These are phyloP conservation scores for Isabelozyma heimii DNA, from an alignment of 805 yeast genomes.

Conservation along the genomic window DNA sequence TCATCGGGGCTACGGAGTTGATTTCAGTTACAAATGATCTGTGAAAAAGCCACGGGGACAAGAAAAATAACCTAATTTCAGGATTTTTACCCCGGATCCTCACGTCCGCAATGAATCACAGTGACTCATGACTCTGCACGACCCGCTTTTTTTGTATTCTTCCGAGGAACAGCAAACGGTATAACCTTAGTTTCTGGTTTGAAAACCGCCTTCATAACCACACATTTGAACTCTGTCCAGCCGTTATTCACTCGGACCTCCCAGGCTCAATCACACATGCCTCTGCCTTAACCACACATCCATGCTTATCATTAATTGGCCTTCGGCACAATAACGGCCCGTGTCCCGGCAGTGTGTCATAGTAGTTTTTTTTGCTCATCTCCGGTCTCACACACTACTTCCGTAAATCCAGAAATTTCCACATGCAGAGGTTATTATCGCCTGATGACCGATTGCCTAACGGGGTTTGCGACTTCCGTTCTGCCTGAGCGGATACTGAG, in stretches of 20 bases:
- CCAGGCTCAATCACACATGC: too few relatives aligned
- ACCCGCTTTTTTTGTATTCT: neutral
- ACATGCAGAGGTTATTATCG: too few relatives aligned
- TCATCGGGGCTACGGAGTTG: neutral
- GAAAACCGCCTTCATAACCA: too few relatives aligned
- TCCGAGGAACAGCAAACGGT: neutral
- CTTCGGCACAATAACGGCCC: neutral
- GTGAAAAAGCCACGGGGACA: neutral
- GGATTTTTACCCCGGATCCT: constrained; percentile 7
- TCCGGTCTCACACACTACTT: neutral
- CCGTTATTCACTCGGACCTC: too few relatives aligned
- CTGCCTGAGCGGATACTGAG: too few relatives aligned
- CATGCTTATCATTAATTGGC: too few relatives aligned
- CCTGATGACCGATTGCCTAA: too few relatives aligned
- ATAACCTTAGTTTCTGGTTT: neutral
- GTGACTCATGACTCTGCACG: neutral
- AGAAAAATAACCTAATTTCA: neutral
- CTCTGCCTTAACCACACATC: too few relatives aligned
- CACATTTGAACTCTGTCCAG: too few relatives aligned
- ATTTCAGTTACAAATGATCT: constrained; percentile 3
- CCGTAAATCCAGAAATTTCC: neutral
- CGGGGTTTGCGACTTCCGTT: too few relatives aligned
- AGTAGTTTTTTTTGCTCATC: neutral
- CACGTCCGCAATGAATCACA: constrained; percentile 5
- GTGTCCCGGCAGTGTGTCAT: neutral